A percentile compares a stretch with the other conserved stretches of the same genome.
Conservation (phyloP, 176 grass and related monocot species). For the Canna indica region DNA sequence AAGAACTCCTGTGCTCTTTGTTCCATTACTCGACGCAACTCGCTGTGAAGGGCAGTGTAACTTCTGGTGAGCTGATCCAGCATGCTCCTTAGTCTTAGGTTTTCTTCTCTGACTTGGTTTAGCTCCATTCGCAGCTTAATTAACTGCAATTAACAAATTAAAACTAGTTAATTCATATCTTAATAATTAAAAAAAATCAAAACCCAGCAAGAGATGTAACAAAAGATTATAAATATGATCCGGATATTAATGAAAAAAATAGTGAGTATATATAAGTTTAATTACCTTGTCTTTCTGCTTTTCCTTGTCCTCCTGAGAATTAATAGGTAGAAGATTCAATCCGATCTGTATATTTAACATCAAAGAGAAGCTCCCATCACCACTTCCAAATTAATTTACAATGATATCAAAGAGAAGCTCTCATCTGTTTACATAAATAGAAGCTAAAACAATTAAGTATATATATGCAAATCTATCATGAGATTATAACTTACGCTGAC, state of each 20-base stretch:
- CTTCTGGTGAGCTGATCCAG: slow-evolving; percentile 15
- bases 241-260: no score
- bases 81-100: slow-evolving; percentile 9
- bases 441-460: no score
- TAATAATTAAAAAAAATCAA: no score
- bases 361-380: background rate
- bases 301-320: background rate
- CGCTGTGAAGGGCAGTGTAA: slow-evolving; percentile 7
- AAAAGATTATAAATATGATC: no score
- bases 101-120: slow-evolving; percentile 8
- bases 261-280: no score
- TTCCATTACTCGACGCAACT: background rate
- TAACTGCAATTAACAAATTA: background rate
- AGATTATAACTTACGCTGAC: slow-evolving; percentile 8
- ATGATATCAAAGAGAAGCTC: no score
- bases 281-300: background rate
- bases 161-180: background rate
- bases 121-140: background rate
- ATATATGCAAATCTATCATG: no score
- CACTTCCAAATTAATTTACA: no score
- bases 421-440: no score
- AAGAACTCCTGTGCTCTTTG: background rate
- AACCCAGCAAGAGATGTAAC: no score
- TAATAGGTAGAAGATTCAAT: background rate
- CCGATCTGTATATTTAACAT: background rate